Evolutionary conservation across 108 stramenopile species (phyloP).

Genomic region (Fragilaria crotonensis): DNA sequence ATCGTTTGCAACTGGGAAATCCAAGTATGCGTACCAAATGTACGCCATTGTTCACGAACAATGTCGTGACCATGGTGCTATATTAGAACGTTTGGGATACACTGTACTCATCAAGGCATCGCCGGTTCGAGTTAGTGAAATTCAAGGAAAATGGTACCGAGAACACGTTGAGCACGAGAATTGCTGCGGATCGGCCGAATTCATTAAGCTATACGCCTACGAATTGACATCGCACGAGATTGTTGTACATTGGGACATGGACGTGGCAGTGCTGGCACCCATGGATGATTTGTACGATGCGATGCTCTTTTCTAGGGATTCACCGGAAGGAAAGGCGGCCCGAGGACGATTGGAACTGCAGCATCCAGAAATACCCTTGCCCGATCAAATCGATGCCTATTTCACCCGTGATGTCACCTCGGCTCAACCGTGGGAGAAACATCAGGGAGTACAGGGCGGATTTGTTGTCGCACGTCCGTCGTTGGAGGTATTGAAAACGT

Average conservation of each 20-base stretch:
- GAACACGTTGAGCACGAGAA: background rate
- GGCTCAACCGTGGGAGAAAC: conserved; percentile 34
- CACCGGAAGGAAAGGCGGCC: conserved; percentile 27
- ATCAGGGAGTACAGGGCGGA: conserved; percentile 57
- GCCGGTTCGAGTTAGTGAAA: conserved; percentile 56
- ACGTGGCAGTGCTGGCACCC: conserved; percentile 46
- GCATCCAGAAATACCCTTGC: conserved; percentile 38
- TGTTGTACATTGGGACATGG: conserved; percentile 51
- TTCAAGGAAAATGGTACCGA: background rate
- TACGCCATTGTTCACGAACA: conserved; percentile 49
- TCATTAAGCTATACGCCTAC: conserved; percentile 23
- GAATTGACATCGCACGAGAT: conserved; percentile 21
- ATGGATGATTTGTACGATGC: conserved; percentile 72
- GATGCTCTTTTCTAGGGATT: conserved; percentile 51
- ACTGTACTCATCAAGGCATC: conserved; percentile 40
- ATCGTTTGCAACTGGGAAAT: conserved; percentile 11
- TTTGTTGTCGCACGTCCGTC: conserved; percentile 49
- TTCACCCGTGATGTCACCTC: conserved; percentile 60
- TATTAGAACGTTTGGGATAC: conserved; percentile 41
- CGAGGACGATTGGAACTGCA: conserved; percentile 31
- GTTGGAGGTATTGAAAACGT: conserved; percentile 31
- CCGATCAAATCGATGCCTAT: conserved; percentile 59
- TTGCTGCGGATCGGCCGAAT: conserved; percentile 24
- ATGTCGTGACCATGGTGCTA: conserved; percentile 22
- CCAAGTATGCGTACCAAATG: conserved; percentile 54